These are phyloP conservation scores for Mycena metata DNA, from an alignment of 768 basidiomycete genomes.

Conservation along the genomic window DNA sequence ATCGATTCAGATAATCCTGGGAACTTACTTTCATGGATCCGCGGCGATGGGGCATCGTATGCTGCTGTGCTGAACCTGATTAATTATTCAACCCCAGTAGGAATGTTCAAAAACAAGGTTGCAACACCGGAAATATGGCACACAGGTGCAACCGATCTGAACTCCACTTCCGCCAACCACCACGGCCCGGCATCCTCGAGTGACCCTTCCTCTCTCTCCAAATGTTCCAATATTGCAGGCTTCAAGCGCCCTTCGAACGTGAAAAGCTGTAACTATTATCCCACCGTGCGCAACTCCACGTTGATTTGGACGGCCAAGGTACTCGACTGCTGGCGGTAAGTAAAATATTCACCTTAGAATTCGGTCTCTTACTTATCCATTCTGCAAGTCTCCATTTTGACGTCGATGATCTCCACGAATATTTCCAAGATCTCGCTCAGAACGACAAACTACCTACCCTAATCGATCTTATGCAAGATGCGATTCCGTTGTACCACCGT, in stretches of 20 bases:
- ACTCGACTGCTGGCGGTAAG: slow-evolving; percentile 53
- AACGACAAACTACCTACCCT: too few relatives aligned
- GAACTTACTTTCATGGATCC: neutral
- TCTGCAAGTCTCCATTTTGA: neutral
- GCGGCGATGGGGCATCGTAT: slow-evolving; percentile 16
- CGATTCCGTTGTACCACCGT: neutral
- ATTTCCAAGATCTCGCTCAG: neutral
- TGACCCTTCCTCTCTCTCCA: slow-evolving; percentile 34
- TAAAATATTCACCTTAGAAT: too few relatives aligned
- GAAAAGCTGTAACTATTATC: slow-evolving; percentile 26
- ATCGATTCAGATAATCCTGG: neutral
- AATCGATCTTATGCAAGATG: neutral
- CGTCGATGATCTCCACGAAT: neutral
- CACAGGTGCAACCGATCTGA: slow-evolving; percentile 29
- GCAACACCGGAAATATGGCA: slow-evolving; percentile 35
- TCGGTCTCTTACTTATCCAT: neutral
- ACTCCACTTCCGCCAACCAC: slow-evolving; percentile 21
- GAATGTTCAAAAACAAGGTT: slow-evolving; percentile 15
- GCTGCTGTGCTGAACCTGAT: neutral
- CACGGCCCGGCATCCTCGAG: slow-evolving; percentile 23
- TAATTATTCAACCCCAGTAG: neutral
- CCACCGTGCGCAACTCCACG: slow-evolving; percentile 11
- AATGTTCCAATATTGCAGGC: neutral
- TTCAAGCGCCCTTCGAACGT: slow-evolving; percentile 32
- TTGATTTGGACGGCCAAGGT: slow-evolving; percentile 38